A percentile compares a stretch with the other conserved stretches of the same genome.
These are phyloP conservation scores for Immersiporthe knoxdaviesiana DNA, from an alignment of 2,329 filamentous ascomycete genomes.

Conservation along the genomic window DNA sequence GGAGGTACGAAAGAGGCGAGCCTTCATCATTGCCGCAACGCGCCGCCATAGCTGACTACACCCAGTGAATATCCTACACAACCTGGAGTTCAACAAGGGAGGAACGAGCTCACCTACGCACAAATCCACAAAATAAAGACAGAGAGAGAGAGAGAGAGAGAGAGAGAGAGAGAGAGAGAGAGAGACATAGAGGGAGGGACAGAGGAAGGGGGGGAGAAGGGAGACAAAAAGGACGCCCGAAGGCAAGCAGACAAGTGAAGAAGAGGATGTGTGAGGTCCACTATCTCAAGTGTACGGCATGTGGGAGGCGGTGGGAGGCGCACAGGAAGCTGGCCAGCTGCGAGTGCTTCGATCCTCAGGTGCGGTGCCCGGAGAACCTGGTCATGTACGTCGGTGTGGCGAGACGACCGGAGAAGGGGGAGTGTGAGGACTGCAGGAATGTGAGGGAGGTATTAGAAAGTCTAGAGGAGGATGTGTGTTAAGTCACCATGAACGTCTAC, in stretches of 20 bases:
- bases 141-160: not conserved
- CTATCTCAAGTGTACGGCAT: slow-evolving; percentile 38
- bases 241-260: not conserved
- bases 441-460: slow-evolving; percentile 37
- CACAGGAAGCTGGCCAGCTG: slow-evolving; percentile 44
- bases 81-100: too few species aligned
- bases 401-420: slow-evolving; percentile 37
- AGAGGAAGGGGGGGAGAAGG: too few species aligned
- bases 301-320: slow-evolving; percentile 39
- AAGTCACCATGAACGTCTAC: not conserved
- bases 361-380: slow-evolving; percentile 39
- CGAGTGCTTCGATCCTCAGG: slow-evolving; percentile 38
- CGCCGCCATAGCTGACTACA: not conserved
- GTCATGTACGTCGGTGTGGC: slow-evolving; percentile 44
- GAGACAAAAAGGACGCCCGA: not conserved
- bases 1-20: not conserved
- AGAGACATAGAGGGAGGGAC: not conserved
- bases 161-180: not conserved
- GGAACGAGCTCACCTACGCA: not conserved
- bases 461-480: slow-evolving; percentile 35
- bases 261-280: slow-evolving; percentile 44
- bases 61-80: not conserved
- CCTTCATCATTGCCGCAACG: not conserved
- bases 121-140: too few species aligned
- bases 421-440: slow-evolving; percentile 39